Base-by-base conservation (phyloP, 2,329 filamentous ascomycete genomes). In the Colletotrichum viniferum region DNA sequence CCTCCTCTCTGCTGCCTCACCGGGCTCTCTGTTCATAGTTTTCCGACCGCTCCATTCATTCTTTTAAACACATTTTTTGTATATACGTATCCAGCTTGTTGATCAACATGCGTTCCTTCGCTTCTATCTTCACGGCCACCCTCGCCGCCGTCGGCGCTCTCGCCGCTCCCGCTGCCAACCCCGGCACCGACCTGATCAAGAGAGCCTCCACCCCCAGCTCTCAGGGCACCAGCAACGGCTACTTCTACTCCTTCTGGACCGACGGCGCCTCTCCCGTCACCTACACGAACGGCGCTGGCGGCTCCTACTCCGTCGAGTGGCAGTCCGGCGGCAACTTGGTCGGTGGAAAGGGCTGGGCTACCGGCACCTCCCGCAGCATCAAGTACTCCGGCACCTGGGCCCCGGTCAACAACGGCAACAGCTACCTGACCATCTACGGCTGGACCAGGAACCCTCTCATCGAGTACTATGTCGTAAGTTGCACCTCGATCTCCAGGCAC, bases 321-420 rank as follows among this genome's bases (percentile, higher is more conserved):
- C 80, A 76, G 58, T 83, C 85, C 65, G 82, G 80, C 48, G 88
- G 88, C 48, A 90, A 91, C 84, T 88, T 90, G 65, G 89, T 90
- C 61, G 88, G 84, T 75, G 90, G 90, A 52, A 92, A 91, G 82
- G 90, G 90, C 48, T 92, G 90, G 89, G 87, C 87, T 69, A 86
- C 89, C 21, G 90, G 89, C 67, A 83, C 21, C 16, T 81, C 73
- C 81, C 84, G 34, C 84, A 87, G 69, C 38, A 81, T 81, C 65
- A 81, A 79, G 38, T 81, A 79, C 79, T 81, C 80, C 26, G 82
- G 79, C 55, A 77, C 79, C 61, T 85, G 81, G 69, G 77, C 73
- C 2, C 83, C 81, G 16, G 69, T 71, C 60, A 79, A 79, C 77
- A 80, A 82, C 70, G 82, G 81, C 36, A 84, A 82, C 78, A 79